Base-by-base conservation (phyloP, 2,329 filamentous ascomycete species). In the Geosmithia flava region DNA sequence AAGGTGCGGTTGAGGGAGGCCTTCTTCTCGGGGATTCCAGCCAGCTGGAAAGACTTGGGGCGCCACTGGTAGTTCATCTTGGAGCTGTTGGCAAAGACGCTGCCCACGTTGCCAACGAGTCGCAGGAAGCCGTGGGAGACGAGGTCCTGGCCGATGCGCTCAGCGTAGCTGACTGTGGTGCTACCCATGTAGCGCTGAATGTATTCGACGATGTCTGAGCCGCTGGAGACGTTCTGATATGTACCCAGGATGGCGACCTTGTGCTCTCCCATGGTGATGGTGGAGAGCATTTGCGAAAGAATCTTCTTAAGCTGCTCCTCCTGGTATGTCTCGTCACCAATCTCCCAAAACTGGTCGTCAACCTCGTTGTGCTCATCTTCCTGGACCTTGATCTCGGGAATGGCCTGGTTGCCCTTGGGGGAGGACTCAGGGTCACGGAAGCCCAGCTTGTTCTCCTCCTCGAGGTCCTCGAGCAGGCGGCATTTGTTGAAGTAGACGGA, bases 401-500 rank as follows among this genome's bases (percentile, higher is more conserved):
- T 85, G 37, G 67, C 65, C 48, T 78, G 74, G 50, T 57, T 58
- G 39, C 71, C 63, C 45, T 76, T 47, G 51, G 58, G 42, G 72
- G 62, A 63, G 33, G 65, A 71, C 57, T 83, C 78, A 2, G 89
- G 88, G 54, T 90, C 88, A 64, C 95, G 89, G 67, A 98, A 98
- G 40, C 90, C 93, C 48, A 98, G 77, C 68, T 98, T 97, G 65
- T 96, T 95, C 71, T 98, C 94, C 67, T 98, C 93, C 64, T 98
- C 93, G 51, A 97, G 70, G 62, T 98, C 93, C 63, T 98, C 94
- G 7, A 97, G 85, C 52, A 96, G 72, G 46, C 94, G 84, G 64
- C 93, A 98, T 69, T 97, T 98, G 74, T 97, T 98, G 76, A 97
- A 97, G 68, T 98, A 98, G 57, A 87, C 86, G 65, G 87, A 95